Base-by-base conservation (phyloP, 495 filamentous ascomycete species). In the Trichoderma virens region DNA sequence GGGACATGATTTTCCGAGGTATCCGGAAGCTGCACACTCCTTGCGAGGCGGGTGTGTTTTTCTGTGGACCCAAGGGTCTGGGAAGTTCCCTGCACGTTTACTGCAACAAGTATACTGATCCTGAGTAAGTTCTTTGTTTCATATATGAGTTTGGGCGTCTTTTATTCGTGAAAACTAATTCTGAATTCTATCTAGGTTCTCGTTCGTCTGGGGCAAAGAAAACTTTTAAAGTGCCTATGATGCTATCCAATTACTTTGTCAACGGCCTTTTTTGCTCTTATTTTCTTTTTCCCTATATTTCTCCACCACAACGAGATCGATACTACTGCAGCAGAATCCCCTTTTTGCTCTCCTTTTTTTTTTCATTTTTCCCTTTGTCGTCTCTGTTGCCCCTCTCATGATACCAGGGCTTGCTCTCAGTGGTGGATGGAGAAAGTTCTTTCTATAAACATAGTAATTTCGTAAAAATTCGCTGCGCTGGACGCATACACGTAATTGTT, bases 91-190 rank as follows among this genome's bases (percentile, higher is more conserved):
- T 91, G 64, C 88, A 90, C 71, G 80, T 88, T 65, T 90, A 86
- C 76, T 90, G 88, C 73, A 91, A 91, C 71, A 85, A 86, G 75
- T 90, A 91, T 76, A 87, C 84, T 56, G 87, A 89, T 70, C 88
- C 88, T 71, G 88, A 84, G 72, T 86, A 75, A 73, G 78, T 77
- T 30, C 3, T 27, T 28, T 27, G 28, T 6, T 5, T 39, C 70
- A 59, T n/a, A 47, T 51, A 65, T 35, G 65, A 64, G 16, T 43
- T 2, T 23, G 68, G 61, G 62, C 39, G 39, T 32, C 41, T 59
- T 43, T 64, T 30, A 31, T 35, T 13, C 34, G 34, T 6, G 5
- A 16, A 16, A 14, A 45, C 51, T 56, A 56, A 56, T 18, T 1
- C 23, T 32, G 35, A 8, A 39, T 8, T 66, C 43, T 2, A 20